These are phyloP conservation scores for Aegilops longissima DNA, from an alignment of 176 grass and related monocot species.

Conservation along the genomic window DNA sequence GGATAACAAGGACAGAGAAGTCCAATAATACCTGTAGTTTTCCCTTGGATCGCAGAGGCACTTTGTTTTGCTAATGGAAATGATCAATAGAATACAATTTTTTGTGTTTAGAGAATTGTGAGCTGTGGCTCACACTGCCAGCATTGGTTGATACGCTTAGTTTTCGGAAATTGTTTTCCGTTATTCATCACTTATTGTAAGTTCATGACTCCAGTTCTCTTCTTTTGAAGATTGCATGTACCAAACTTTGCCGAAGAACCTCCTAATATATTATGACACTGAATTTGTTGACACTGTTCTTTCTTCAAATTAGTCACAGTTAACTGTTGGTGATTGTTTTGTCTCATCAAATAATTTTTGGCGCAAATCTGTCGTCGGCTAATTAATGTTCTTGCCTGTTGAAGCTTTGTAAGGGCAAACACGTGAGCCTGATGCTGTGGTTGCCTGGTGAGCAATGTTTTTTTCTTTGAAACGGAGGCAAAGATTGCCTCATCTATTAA, in stretches of 20 bases:
- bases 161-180: conserved; percentile 35
- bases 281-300: conserved; percentile 14
- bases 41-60: conserved; percentile 32
- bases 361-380: neutral
- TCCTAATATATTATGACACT: conserved; percentile 55
- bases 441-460: no score
- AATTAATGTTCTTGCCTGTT: neutral
- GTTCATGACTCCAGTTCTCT: conserved; percentile 32
- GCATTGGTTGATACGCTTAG: conserved; percentile 60
- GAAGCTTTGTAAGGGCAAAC: neutral
- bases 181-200: conserved; percentile 48
- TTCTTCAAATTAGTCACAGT: neutral
- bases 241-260: conserved; percentile 38
- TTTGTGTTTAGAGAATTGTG: conserved; percentile 54
- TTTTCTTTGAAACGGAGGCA: no score
- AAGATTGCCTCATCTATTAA: no score
- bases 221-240: conserved; percentile 41
- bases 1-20: conserved; percentile 35
- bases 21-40: conserved; percentile 49
- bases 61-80: conserved; percentile 57
- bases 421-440: neutral
- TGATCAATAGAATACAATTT: conserved; percentile 46
- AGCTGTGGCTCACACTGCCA: conserved; percentile 38
- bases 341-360: neutral
- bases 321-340: neutral